These are phyloP conservation scores for Paraleonurus japonicus DNA, from an alignment of 257 asterid species.

Conservation along the genomic window DNA sequence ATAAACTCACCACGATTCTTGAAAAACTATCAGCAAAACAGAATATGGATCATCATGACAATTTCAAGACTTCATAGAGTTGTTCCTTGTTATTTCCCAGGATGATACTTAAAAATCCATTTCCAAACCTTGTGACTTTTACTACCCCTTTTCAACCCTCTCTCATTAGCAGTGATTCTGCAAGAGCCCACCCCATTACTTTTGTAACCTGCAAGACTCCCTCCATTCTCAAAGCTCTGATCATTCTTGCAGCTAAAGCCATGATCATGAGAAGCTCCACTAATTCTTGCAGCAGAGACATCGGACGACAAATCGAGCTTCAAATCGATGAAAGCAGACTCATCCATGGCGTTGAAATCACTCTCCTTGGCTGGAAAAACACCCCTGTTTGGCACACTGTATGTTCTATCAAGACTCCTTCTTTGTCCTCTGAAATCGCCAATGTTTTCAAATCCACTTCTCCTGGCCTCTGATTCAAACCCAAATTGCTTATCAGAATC, in stretches of 20 bases:
- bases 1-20: not conserved
- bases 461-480: constrained; percentile 40
- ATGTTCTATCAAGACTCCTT: constrained; percentile 35
- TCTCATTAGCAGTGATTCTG: constrained; percentile 44
- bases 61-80: constrained; percentile 27
- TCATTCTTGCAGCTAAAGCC: constrained; percentile 24
- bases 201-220: not conserved
- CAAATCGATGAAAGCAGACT: constrained; percentile 77
- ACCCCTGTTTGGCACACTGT: constrained; percentile 46
- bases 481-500: constrained; percentile 39
- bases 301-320: constrained; percentile 60
- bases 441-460: constrained; percentile 36
- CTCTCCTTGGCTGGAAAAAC: constrained; percentile 75
- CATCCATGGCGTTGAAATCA: constrained; percentile 74
- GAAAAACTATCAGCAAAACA: not conserved
- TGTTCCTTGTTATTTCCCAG: constrained; percentile 44
- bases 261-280: constrained; percentile 38
- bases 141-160: constrained; percentile 43
- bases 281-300: constrained; percentile 29
- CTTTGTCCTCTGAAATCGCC: constrained; percentile 27
- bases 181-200: constrained; percentile 39
- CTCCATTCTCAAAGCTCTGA: constrained; percentile 17
- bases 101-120: constrained; percentile 71
- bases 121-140: constrained; percentile 71
- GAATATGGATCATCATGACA: not conserved